Base-by-base conservation (phyloP, 495 filamentous ascomycete species). In the Xylaria acuta region DNA sequence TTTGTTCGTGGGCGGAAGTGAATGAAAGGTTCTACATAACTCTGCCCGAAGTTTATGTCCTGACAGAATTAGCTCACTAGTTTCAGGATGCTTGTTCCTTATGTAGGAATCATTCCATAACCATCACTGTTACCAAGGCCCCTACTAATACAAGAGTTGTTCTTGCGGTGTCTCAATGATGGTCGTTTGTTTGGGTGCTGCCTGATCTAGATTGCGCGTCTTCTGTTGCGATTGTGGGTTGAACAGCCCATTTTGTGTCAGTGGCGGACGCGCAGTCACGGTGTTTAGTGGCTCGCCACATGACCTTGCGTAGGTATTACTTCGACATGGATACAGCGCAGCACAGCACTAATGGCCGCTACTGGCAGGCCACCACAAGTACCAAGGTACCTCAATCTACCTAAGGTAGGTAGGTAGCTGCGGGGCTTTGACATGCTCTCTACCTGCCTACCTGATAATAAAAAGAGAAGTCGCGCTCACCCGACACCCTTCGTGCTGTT, bases 191-290 rank as follows among this genome's bases (percentile, higher is more conserved):
- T 67, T 67, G 22, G 25, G 12, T 67, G 65, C 49, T 67, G 65
- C 65, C 65, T 67, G 32, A 25, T 36, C n/a, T 54, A 11, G 65
- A 54, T 67, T 67, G 65, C 65, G 65, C 65, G 65, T 67, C 65
- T 43, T 53, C n/a, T 41, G 20, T 25, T 25, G 64, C 41, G 64
- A 38, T 67, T 67, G 64, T 51, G 64, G 64, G 30, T 38, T 66
- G 12, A 49, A 66, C 22, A 51, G 40, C 41, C 45, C 30, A 53
- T 66, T 64, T 45, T 1, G 11, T 36, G 40, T 32, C 30, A 27
- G n/a, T 30, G 49, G n/a, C 34, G 22, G 8, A 56, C 30, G 30
- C 30, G 47, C n/a, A 56, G 64, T 20, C 47, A 40, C 41, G 34
- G 7, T 56, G 34, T 54, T 66, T 11, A 66, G 32, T 66, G 64